Base-by-base conservation (phyloP, 768 basidiomycete species). In the Pulveroboletus frians region DNA sequence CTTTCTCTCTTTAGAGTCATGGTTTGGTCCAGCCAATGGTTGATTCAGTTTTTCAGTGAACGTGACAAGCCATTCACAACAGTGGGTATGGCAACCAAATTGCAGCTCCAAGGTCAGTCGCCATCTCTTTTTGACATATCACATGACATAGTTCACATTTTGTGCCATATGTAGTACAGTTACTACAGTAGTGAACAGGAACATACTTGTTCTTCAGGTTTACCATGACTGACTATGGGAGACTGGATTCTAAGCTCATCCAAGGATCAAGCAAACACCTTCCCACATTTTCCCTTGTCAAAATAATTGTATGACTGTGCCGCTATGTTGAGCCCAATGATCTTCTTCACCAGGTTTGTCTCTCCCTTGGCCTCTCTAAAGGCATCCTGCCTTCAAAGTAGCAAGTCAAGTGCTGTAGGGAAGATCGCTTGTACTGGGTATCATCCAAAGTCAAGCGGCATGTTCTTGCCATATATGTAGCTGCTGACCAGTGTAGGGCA, bases 361-460 rank as follows among this genome's bases (percentile, higher is more conserved):
- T 74, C 69, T 27, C 74, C 69, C 4, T 88, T 87, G 0, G 88
- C 74, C n/a, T 71, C 69, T n/a, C 84, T 85, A 53, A 91, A 84
- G 1, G 89, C 72, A 56, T 88, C 85, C 59, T 84, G 84, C 29
- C 83, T 71, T 58, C 81, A 80, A 39, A 84, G 71, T 27, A 92
- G 67, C 26, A 91, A 64, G 56, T 82, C 82, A 35, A 86, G 74
- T 2, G 87, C 88, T 49, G 77, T 65, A 9, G 84, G 83, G 57
- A 90, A 82, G 77, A 89, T 80, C 1, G 87, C 80, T 13, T 84
- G 79, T 5, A 87, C 86, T 14, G 87, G 88, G 56, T 88, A 90
- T 9, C 88, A 79, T 9, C 89, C 89, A 61, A 90, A 91, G 58
- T 88, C 83, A 21, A 88, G 71, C 1, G 84, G 85, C 7, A 88